phyloP scores from a whole-genome alignment of 768 basidiomycete species.

The Suillus weaverae region DNA sequence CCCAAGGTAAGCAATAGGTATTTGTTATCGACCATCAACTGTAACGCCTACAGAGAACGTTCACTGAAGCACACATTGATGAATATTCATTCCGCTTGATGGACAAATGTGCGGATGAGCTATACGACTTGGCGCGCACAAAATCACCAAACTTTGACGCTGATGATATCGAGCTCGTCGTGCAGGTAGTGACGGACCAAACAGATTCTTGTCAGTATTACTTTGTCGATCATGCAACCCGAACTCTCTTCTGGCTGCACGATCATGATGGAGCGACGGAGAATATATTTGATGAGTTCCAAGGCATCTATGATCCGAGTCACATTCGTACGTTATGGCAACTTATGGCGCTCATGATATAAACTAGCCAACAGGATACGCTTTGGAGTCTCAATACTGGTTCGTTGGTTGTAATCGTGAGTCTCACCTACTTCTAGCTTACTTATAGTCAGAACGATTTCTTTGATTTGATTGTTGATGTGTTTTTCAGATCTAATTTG shows the following conservation, averaged over 20 bases:
- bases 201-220: conserved; percentile 36
- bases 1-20: conserved; percentile 33
- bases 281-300: conserved; percentile 34
- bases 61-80: neutral
- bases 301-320: conserved; percentile 36
- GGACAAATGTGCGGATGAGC: neutral
- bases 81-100: neutral
- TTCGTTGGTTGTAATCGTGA: conserved; percentile 1
- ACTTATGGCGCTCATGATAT: neutral
- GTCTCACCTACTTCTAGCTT: neutral
- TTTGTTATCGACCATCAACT: neutral
- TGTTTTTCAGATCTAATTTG: neutral
- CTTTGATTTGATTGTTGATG: neutral
- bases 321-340: conserved; percentile 39
- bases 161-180: neutral
- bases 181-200: neutral
- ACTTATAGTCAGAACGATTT: neutral
- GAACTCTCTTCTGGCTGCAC: conserved; percentile 50
- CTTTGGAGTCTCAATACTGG: conserved; percentile 26
- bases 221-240: conserved; percentile 42
- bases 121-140: neutral
- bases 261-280: conserved; percentile 26
- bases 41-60: neutral
- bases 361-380: conserved; percentile 15
- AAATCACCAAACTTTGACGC: neutral